Evolutionary conservation across 139 green algal species (phyloP).

Genomic region (Micractinium conductrix): DNA sequence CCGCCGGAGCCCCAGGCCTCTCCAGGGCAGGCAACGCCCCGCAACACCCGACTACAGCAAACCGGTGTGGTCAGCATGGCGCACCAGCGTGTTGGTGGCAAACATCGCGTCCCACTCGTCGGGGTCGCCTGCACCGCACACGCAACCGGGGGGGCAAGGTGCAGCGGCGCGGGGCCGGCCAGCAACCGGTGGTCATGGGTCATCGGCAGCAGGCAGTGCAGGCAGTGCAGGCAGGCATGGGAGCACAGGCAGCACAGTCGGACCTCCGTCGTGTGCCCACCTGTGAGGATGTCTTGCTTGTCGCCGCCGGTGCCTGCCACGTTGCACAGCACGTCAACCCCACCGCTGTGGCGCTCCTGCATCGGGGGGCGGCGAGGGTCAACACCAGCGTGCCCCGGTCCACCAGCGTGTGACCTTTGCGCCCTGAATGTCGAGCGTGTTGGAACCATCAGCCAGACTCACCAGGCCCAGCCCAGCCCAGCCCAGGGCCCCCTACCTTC

Average conservation of each 20-base stretch:
- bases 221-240: neutral
- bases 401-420: too few species aligned
- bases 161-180: too few species aligned
- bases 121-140: neutral
- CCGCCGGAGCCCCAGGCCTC: too few species aligned
- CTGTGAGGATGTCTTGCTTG: constrained; percentile 13
- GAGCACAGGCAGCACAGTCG: neutral
- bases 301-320: neutral
- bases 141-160: neutral
- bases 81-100: constrained; percentile 40
- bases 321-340: constrained; percentile 58
- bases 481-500: neutral
- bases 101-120: constrained; percentile 3
- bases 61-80: too few species aligned
- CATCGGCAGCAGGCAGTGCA: neutral
- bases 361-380: too few species aligned
- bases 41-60: too few species aligned
- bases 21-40: too few species aligned
- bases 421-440: too few species aligned
- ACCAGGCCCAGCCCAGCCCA: too few species aligned
- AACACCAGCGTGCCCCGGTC: too few species aligned
- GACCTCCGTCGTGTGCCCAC: neutral
- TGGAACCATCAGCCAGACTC: neutral
- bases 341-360: neutral
- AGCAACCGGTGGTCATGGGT: too few species aligned